Conservation (phyloP, 345 rosid genomes). For the Pistacia integerrima region DNA sequence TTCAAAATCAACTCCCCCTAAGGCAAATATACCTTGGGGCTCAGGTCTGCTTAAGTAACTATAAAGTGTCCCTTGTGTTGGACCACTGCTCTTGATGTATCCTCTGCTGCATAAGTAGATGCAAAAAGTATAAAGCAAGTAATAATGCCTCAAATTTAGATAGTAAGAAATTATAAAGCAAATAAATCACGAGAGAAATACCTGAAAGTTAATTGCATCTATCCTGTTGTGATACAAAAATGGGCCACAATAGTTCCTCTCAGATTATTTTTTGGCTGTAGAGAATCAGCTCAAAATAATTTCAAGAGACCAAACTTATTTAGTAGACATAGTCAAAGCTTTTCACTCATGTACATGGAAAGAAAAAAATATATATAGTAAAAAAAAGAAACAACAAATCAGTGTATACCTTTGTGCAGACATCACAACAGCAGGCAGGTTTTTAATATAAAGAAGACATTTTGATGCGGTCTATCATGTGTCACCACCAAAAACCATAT, state of each 20-base stretch:
- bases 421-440: background rate
- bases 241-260: constrained; percentile 77
- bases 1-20: background rate
- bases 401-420: background rate
- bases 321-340: constrained; percentile 10
- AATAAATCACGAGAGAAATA: constrained; percentile 29
- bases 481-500: background rate
- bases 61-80: constrained; percentile 90
- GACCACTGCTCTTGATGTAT: constrained; percentile 70
- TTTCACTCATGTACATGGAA: constrained; percentile 17
- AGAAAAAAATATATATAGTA: constrained; percentile 5
- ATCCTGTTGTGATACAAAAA: constrained; percentile 58
- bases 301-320: constrained; percentile 24
- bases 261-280: constrained; percentile 53
- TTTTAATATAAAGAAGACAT: background rate
- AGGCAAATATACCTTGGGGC: constrained; percentile 73
- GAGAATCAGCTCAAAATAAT: constrained; percentile 58
- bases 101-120: constrained; percentile 53
- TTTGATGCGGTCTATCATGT: background rate
- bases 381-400: background rate
- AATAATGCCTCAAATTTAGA: constrained; percentile 5
- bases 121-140: constrained; percentile 13
- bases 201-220: constrained; percentile 59
- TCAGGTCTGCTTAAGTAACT: constrained; percentile 76
- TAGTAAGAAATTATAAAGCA: constrained; percentile 9